A percentile compares a stretch with the other conserved stretches of the same genome.
These are phyloP conservation scores for Xylaria sp. DNA, from an alignment of 2,329 filamentous ascomycete genomes.

Conservation along the genomic window DNA sequence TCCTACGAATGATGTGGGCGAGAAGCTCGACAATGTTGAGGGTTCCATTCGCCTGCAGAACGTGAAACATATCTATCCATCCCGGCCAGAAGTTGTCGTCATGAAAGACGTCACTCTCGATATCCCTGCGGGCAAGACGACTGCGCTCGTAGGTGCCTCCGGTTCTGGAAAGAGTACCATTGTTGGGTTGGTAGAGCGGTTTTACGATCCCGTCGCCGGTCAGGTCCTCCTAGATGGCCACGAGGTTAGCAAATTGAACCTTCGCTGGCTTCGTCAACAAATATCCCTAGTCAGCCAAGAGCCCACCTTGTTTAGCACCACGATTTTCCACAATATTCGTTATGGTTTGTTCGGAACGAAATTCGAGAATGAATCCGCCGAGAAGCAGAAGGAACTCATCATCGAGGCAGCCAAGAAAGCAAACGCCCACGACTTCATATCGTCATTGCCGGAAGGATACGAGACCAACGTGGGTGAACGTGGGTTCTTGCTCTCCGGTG, in stretches of 20 bases:
- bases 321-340: conserved; percentile 89
- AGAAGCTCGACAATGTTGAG: conserved; percentile 75
- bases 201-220: conserved; percentile 89
- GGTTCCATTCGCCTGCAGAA: conserved; percentile 84
- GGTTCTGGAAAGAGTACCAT: conserved; percentile 96
- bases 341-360: conserved; percentile 88
- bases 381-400: conserved; percentile 76
- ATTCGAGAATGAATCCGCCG: conserved; percentile 73
- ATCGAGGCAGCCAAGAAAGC: conserved; percentile 86
- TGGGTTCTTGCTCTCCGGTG: conserved; percentile 90
- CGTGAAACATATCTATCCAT: conserved; percentile 94
- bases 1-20: conserved; percentile 75
- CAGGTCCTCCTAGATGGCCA: conserved; percentile 82
- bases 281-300: conserved; percentile 95
- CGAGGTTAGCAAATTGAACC: conserved; percentile 82
- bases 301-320: conserved; percentile 87
- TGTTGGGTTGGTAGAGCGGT: conserved; percentile 90
- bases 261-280: conserved; percentile 91
- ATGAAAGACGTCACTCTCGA: conserved; percentile 84
- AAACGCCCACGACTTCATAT: conserved; percentile 94
- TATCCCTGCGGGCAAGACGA: conserved; percentile 90
- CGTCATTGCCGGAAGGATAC: conserved; percentile 83
- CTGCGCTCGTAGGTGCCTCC: conserved; percentile 91
- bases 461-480: conserved; percentile 95
- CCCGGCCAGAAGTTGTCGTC: conserved; percentile 86